Evolutionary conservation across 148 eudicot genomes (phyloP), one percentile per base, ranked within the genome.

Genomic region (Suaeda aralocaspica): DNA sequence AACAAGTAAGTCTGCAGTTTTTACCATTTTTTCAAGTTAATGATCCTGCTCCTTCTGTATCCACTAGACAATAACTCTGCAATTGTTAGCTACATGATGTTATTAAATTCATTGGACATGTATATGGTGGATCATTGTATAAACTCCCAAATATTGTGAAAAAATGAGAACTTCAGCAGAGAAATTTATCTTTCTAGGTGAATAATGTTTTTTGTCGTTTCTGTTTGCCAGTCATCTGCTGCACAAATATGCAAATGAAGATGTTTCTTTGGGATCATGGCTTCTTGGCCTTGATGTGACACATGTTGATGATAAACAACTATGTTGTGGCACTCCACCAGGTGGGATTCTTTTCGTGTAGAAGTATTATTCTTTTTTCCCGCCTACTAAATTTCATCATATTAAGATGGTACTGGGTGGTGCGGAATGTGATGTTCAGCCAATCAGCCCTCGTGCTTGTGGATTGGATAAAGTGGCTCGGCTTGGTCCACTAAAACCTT

Each of bases 281-380:
- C 80, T 88, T 45, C 82, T 88, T 44, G 93, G 90, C 49, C 81
- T 88, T 5, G 90, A 88, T 72, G 89, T 86, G 52, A 68, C 79
- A 55, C 93, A 88, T 76, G 72, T 88, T 53, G 93, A 88, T 72
- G 93, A 86, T 68, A 77, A 86, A 74, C 77, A 82, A 64, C 75
- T 88, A 51, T 88, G 90, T 19, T 88, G 93, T 41, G 93, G 93
- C 55, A 88, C 93, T 45, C 90, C 88, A n/a, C 93, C 93, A 33
- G 93, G 93, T 88, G 84, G 8, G 51, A 18, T 13, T 12, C 21
- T 58, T 69, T 22, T 36, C 41, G 8, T 36, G 8, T 8, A 36
- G 41, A 36, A 36, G 5, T n/a, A n/a, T n/a, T n/a, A n/a, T n/a
- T n/a, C n/a, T n/a, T n/a, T n/a, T n/a, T n/a, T n/a, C n/a, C n/a